These are phyloP conservation scores for Fusarium veterinarium DNA, from an alignment of 2,329 filamentous ascomycete species.

Conservation along the genomic window DNA sequence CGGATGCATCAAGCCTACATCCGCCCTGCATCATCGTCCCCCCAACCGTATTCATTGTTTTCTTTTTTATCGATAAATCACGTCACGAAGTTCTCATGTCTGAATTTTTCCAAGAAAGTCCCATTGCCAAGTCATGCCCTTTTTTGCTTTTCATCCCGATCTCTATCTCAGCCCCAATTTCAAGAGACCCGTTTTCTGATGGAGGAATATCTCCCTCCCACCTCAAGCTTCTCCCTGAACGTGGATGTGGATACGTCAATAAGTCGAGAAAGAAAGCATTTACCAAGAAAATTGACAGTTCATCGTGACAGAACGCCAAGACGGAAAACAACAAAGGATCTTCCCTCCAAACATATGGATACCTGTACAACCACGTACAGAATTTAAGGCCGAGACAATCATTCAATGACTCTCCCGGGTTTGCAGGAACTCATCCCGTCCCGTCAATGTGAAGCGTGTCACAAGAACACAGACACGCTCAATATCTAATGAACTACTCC, in stretches of 20 bases:
- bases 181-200: not conserved
- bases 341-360: not conserved
- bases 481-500: not conserved
- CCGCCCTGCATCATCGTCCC: slow-evolving; percentile 15
- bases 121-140: slow-evolving; percentile 2
- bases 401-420: not conserved
- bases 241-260: slow-evolving; percentile 11
- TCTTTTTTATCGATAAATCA: slow-evolving; percentile 8
- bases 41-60: slow-evolving; percentile 9
- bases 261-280: slow-evolving; percentile 1
- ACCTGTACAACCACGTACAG: slow-evolving; percentile 4
- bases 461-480: not conserved
- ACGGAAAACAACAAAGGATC: not conserved
- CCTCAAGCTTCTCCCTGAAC: slow-evolving; percentile 3
- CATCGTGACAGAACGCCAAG: slow-evolving; percentile 1
- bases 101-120: not conserved
- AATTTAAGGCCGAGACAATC: not conserved
- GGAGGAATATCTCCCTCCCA: slow-evolving; percentile 5
- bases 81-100: slow-evolving; percentile 3
- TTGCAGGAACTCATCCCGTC: not conserved
- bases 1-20: slow-evolving; percentile 13
- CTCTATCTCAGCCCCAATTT: not conserved
- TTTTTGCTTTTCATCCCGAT: not conserved
- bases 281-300: not conserved
- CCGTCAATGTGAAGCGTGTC: not conserved